These are phyloP conservation scores for Talaromyces amestolkiae DNA, from an alignment of 2,329 filamentous ascomycete species.

Conservation along the genomic window DNA sequence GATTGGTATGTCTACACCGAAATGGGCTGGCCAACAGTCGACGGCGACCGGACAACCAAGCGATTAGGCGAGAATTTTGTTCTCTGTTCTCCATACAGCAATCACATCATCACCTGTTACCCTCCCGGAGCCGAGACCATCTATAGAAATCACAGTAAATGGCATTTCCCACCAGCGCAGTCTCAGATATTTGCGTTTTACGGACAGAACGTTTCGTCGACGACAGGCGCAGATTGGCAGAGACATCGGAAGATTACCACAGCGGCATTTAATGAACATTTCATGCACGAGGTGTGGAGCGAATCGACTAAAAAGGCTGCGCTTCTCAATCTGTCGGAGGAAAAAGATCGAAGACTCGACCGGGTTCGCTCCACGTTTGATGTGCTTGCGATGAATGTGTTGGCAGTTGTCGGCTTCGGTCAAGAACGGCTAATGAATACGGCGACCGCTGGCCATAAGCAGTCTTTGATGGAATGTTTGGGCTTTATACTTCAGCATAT, in stretches of 20 bases:
- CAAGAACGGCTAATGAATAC: background rate
- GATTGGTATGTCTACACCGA: constrained; percentile 4
- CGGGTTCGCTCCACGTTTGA: background rate
- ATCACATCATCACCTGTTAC: constrained; percentile 5
- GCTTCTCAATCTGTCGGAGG: background rate
- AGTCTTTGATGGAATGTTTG: constrained; percentile 1
- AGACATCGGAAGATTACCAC: constrained; percentile 1
- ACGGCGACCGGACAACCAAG: constrained; percentile 2
- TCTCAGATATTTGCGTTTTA: constrained; percentile 3
- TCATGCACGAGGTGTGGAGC: background rate
- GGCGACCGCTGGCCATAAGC: background rate
- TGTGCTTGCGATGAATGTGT: background rate
- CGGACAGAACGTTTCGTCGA: constrained; percentile 1
- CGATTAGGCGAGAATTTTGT: background rate
- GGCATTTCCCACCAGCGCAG: constrained; percentile 2
- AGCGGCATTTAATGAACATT: constrained; percentile 3
- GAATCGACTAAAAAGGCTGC: background rate
- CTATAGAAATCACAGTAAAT: background rate
- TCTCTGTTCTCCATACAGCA: background rate
- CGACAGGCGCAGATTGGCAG: background rate
- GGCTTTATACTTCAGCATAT: constrained; percentile 1
- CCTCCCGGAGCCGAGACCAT: background rate
- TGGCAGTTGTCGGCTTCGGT: background rate
- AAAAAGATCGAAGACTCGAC: background rate
- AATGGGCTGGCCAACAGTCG: constrained; percentile 4